Base-by-base conservation (phyloP, 305 asterid genomes). In the Solanum hybrid region DNA sequence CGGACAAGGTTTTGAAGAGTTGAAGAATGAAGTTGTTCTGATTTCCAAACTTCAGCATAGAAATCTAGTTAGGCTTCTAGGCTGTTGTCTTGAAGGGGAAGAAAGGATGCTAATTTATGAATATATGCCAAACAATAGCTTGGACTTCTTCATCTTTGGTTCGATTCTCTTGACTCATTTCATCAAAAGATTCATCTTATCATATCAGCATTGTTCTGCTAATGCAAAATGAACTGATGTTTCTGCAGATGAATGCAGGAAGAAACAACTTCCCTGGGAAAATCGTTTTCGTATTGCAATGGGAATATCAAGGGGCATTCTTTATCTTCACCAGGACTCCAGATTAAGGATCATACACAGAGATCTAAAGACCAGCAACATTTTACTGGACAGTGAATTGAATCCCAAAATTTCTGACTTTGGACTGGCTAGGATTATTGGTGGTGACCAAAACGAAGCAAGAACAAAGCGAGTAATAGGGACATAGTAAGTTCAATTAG, bases 341-440 rank as follows among this genome's bases (percentile, higher is more conserved):
- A 84, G 88, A 42, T 38, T 89, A 32, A 89, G 86, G 88, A 89
- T 89, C 72, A 89, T 89, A 45, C 90, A 89, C 22, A 89, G 90
- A 71, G 90, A 89, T 89, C 80, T 89, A 27, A 89, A 89, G 73
- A 69, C 36, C 14, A 78, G 91, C 75, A 89, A 89, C 36, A 69
- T 90, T 66, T 82, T 90, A 81, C 60, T 90, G 13, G 89, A 85
- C 40, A 32, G 34, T 3, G 80, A 90, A 77, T 31, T 88, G 45
- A 71, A 81, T 40, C 91, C 91, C 19, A 90, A 87, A 75, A 90
- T 90, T 36, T 90, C 91, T 1, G 91, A 90, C 80, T 87, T 90
- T 71, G 91, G 90, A 27, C 51, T 88, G 11, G 91, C 91, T 4
- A 87, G 87, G 85, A 90, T 87, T 78, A 51, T 90, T 40, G 88